Evolutionary conservation across 805 yeast species (phyloP), one percentile per base, ranked within the genome.

Genomic region (Kazachstania bromeliacearum): DNA sequence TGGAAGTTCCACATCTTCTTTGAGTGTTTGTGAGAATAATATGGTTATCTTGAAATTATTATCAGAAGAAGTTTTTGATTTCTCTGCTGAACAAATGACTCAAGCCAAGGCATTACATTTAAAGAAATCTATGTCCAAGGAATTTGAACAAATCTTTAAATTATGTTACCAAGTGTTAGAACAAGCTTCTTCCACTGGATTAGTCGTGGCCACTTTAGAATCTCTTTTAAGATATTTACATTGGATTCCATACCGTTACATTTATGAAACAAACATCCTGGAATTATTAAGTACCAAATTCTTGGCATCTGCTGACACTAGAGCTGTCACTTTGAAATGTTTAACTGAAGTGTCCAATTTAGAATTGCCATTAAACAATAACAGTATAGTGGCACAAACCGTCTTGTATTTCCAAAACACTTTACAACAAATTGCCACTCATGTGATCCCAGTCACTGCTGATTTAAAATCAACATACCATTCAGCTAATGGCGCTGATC

Each of bases 21-120:
- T 83, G 59, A 89, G 87, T 52, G 96, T 92, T 35, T 92, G 98
- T 66, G 98, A 92, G 62, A 92, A 92, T 65, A 92, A 92, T 63
- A 89, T 92, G 97, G 77, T 79, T 43, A 88, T 92, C 41, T 70
- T 92, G 57, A 82, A 81, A 51, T 68, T 92, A 45, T 71, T 92
- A 48, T 79, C 94, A 35, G 99, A 92, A 64, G 99, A 92, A 63
- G 94, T 92, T 14, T 92, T 89, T 57, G 97, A 92, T 63, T 92
- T 70, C 57, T 79, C 94, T n/a, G 85, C 87, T 34, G 96, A 88
- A 46, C 95, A 85, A 57, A 79, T 92, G 84, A 92, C 99, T 30
- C 96, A 85, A 62, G 95, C 95, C 5, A 89, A 89, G 63, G 84
- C 95, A 5, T 74, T 79, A 50, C 74, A 75, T 41, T 73, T 92